Base-by-base conservation (phyloP, 2,329 filamentous ascomycete species). In the Anisogramma anomala region DNA sequence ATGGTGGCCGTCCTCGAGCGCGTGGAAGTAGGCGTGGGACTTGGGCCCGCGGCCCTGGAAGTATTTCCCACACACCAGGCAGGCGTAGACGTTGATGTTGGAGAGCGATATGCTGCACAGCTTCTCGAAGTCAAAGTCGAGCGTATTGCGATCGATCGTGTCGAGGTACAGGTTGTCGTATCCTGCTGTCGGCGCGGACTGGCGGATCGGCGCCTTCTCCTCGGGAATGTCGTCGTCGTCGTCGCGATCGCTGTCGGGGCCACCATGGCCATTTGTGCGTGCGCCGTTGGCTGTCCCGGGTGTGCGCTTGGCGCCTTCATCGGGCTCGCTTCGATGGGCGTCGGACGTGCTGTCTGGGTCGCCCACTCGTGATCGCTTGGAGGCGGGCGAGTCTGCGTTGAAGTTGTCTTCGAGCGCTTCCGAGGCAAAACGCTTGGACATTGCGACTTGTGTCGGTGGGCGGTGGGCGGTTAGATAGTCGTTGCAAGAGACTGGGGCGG, bases 81-180 rank as follows among this genome's bases (percentile, higher is more conserved):
- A 98, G 8, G 91, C 91, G 60, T 98, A 98, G 33, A 98, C 88
- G 58, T 98, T 98, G 66, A 96, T 95, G 59, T 96, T 96, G 36
- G 88, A 94, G 6, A 98, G 73, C 25, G 86, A 94, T 50, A 98
- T 74, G 18, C 89, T 96, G 65, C 91, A 98, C 10, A 95, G 77
- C 69, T 98, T 98, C 60, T 98, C 91, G 59, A 98, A 98, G 63
- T 98, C 91, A 58, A 96, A 96, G 63, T 98, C 91, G 42, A 96
- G 79, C 34, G 94, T 80, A 56, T 81, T 78, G 55, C 91, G 84
- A 61, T 94, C 79, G 63, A 98, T 93, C 10, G 91, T 96, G 67
- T 98, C 91, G 52, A 98, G 83, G 60, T 98, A 98, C 20, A 98
- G 78, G 60, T 98, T 89, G 54, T 83, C 81, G 66, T 95, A 98